Evolutionary conservation across 2,329 filamentous ascomycete genomes (phyloP).

Genomic region (Aureobasidium lini): DNA sequence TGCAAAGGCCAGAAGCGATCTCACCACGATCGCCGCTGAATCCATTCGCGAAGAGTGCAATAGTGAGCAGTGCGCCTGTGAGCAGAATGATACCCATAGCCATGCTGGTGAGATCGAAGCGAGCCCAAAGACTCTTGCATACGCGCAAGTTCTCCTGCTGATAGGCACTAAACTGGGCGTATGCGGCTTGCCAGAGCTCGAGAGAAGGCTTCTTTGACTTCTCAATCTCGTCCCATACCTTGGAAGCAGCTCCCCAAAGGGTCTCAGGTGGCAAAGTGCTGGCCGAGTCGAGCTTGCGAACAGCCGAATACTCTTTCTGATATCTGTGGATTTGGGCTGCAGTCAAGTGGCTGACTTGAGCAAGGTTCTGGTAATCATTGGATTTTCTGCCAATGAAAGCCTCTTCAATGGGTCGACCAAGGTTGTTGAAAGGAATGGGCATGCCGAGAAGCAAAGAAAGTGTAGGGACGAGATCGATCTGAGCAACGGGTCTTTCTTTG

Average conservation of each 20-base stretch:
- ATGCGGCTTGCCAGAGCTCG: conserved; percentile 36
- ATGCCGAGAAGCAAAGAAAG: conserved; percentile 79
- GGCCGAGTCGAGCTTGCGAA: conserved; percentile 59
- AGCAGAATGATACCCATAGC: conserved; percentile 67
- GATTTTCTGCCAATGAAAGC: conserved; percentile 68
- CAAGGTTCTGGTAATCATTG: conserved; percentile 68
- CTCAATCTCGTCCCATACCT: conserved; percentile 41
- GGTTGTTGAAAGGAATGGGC: conserved; percentile 92
- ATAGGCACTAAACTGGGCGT: conserved; percentile 60
- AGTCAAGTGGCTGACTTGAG: conserved; percentile 66
- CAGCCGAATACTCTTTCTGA: conserved; percentile 71
- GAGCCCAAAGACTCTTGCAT: conserved; percentile 82
- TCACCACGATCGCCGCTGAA: conserved; percentile 47
- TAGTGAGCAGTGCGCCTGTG: conserved; percentile 56
- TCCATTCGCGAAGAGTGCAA: conserved; percentile 65
- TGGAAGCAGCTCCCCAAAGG: conserved; percentile 55
- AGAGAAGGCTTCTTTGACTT: conserved; percentile 33
- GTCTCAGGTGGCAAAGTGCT: conserved; percentile 48
- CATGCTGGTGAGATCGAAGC: conserved; percentile 87
- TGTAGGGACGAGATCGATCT: conserved; percentile 95
- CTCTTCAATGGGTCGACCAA: conserved; percentile 88
- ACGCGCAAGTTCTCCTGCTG: conserved; percentile 70
- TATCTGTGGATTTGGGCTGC: conserved; percentile 85
- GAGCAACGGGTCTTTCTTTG: conserved; percentile 65
- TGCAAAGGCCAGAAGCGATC: conserved; percentile 46